Percentiles rank a stretch among this genome's conserved stretches.
phyloP scores from a whole-genome alignment of 83 land plant genomes.

The Isoetes engelmannii region DNA sequence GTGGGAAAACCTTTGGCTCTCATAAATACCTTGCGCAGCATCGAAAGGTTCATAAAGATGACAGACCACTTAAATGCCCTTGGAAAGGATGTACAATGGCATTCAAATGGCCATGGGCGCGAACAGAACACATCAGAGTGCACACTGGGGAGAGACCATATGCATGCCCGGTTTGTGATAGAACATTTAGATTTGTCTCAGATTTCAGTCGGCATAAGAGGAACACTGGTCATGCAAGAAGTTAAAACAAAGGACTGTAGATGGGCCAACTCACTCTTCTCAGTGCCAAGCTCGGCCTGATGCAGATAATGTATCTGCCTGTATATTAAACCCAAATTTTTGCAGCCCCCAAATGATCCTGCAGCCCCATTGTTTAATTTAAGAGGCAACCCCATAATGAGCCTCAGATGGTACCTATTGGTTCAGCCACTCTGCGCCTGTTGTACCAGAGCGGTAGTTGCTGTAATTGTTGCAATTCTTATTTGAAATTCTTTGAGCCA shows the following conservation, averaged over 20 bases:
- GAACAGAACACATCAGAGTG: slow-evolving; percentile 9
- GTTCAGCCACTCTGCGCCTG: no score
- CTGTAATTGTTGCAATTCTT: no score
- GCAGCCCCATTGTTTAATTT: no score
- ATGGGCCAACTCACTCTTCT: no score
- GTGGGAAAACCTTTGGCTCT: slow-evolving; percentile 2
- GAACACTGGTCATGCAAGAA: slow-evolving; percentile 6
- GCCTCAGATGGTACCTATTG: no score
- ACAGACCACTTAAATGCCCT: slow-evolving; percentile 10
- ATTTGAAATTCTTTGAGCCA: no score
- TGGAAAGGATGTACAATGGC: slow-evolving; percentile 10
- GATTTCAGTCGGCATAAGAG: slow-evolving; percentile 11
- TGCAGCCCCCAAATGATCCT: no score
- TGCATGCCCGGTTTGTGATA: neutral
- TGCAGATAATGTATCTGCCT: no score
- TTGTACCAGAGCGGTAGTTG: no score
- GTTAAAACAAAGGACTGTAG: neutral
- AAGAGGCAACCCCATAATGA: no score
- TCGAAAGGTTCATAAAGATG: slow-evolving; percentile 4
- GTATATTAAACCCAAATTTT: no score
- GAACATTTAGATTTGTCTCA: slow-evolving; percentile 7
- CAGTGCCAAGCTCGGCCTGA: no score
- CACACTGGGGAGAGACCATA: slow-evolving; percentile 10
- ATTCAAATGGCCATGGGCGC: slow-evolving; percentile 7
- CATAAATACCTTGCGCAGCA: slow-evolving; percentile 7